Evolutionary conservation across 2,329 filamentous ascomycete genomes (phyloP).

Genomic region (Spiromastix sp.): DNA sequence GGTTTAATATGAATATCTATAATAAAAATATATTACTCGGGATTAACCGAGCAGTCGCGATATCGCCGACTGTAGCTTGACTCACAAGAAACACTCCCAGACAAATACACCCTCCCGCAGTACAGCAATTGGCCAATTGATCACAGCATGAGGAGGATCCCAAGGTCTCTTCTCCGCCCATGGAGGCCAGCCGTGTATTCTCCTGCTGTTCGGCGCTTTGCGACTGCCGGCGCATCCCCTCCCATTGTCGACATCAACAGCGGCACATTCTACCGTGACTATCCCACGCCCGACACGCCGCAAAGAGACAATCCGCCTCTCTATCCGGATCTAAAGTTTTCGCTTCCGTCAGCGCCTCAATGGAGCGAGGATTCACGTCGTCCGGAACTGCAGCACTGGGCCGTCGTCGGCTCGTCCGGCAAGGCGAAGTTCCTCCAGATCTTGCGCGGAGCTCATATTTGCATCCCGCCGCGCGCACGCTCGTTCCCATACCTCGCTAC

Average conservation of each 20-base stretch:
- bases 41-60: no score
- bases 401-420: conserved; percentile 67
- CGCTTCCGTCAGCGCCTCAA: conserved; percentile 45
- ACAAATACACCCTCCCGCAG: no score
- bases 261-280: conserved; percentile 72
- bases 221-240: no score
- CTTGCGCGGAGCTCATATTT: conserved; percentile 64
- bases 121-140: no score
- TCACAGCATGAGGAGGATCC: no score
- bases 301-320: conserved; percentile 56
- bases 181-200: no score
- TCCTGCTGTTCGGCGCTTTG: no score
- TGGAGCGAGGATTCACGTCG: conserved; percentile 7
- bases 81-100: no score
- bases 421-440: conserved; percentile 77
- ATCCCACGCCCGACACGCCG: conserved; percentile 45
- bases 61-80: no score
- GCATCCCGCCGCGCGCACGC: conserved; percentile 62
- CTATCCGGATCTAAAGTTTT: conserved; percentile 61
- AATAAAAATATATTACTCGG: no score
- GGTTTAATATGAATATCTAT: no score
- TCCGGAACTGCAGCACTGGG: conserved; percentile 57
- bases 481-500: conserved; percentile 69
- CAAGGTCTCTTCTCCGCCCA: no score
- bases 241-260: conserved; percentile 64